Evolutionary conservation across 306 rosid species (phyloP).

Genomic region (Inga laurina): DNA sequence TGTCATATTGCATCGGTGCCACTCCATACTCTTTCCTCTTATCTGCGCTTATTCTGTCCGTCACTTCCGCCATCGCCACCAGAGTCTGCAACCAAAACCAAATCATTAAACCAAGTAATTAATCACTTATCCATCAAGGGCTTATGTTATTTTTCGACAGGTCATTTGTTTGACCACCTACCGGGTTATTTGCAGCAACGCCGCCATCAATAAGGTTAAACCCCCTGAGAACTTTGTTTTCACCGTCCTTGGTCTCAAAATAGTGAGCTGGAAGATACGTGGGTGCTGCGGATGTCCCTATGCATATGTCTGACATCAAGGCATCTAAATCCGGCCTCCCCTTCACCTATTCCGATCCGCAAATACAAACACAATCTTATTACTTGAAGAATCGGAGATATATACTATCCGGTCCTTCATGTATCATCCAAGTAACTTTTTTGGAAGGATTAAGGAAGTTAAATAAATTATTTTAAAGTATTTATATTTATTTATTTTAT

Average conservation of each 20-base stretch:
- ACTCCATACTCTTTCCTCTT: constrained; percentile 29
- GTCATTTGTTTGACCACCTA: neutral
- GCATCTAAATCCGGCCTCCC: constrained; percentile 35
- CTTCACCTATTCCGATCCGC: constrained; percentile 35
- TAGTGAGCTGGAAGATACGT: constrained; percentile 73
- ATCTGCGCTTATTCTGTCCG: constrained; percentile 36
- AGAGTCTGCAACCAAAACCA: constrained; percentile 38
- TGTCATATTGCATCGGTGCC: constrained; percentile 35
- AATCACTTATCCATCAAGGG: neutral
- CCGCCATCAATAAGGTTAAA: constrained; percentile 69
- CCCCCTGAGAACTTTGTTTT: constrained; percentile 28
- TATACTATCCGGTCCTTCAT: too few relatives aligned
- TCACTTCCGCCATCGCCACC: constrained; percentile 55
- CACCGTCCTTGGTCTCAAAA: constrained; percentile 40
- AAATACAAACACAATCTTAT: neutral
- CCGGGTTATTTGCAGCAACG: constrained; percentile 75
- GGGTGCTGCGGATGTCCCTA: constrained; percentile 77
- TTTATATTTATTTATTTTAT: too few relatives aligned
- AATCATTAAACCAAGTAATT: neutral
- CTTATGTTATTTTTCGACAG: neutral
- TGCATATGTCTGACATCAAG: constrained; percentile 57
- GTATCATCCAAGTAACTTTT: too few relatives aligned
- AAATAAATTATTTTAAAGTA: too few relatives aligned
- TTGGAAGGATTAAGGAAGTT: too few relatives aligned
- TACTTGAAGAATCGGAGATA: neutral